Evolutionary conservation across 495 filamentous ascomycete species (phyloP).

Genomic region (Neurospora sp.): DNA sequence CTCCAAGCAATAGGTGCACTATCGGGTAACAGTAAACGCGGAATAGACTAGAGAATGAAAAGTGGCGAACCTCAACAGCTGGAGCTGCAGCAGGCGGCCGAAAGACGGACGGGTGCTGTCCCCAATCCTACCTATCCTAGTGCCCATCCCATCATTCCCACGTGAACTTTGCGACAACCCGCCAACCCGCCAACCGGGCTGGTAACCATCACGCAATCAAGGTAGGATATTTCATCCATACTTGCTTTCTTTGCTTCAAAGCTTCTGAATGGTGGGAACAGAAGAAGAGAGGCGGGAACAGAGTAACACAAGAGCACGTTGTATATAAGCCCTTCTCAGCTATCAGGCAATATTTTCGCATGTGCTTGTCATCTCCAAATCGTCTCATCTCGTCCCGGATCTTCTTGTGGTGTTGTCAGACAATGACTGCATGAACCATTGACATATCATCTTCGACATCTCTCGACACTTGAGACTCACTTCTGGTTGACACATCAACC

Average conservation of each 20-base stretch:
- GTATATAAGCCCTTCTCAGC: neutral
- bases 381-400: neutral
- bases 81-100: neutral
- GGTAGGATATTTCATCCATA: neutral
- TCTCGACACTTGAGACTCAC: neutral
- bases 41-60: neutral
- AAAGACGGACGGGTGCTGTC: too few relatives aligned
- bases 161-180: neutral
- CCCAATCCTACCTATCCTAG: neutral
- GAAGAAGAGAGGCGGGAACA: neutral
- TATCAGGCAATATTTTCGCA: neutral
- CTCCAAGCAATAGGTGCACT: neutral
- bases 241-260: neutral
- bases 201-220: neutral
- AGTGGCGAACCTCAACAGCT: neutral
- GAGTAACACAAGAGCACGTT: neutral
- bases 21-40: neutral
- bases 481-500: neutral
- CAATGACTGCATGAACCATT: neutral
- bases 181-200: neutral
- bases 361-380: neutral
- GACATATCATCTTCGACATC: neutral
- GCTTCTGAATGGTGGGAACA: neutral
- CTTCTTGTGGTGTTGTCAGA: neutral
- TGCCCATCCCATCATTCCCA: neutral